phyloP scores from a whole-genome alignment of 208 protist species.

The Acanthamoeba lenticulata region DNA sequence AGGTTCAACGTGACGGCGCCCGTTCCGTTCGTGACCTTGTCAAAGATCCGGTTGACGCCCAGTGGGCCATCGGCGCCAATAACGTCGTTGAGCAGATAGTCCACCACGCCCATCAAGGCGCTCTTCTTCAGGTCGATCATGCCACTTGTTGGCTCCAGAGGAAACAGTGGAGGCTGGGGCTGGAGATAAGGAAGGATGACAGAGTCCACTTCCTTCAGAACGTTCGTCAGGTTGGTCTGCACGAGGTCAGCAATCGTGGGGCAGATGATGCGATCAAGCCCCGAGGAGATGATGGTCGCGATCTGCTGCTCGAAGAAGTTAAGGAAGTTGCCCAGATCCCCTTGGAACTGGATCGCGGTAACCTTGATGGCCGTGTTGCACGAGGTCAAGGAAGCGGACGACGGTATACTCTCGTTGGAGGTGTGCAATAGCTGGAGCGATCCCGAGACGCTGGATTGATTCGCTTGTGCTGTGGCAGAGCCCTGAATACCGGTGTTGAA shows the following conservation, averaged over 20 bases:
- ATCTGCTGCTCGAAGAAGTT: not conserved
- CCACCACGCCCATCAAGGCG: not conserved
- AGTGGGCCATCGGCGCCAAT: slow-evolving; percentile 35
- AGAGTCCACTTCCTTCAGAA: not conserved
- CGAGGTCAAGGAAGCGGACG: not conserved
- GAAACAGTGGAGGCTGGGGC: not conserved
- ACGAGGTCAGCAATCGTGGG: not conserved
- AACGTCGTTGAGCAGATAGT: slow-evolving; percentile 63
- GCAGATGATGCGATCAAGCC: not conserved
- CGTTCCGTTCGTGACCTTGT: slow-evolving; percentile 67
- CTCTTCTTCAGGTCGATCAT: slow-evolving; percentile 31
- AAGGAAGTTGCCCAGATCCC: not conserved
- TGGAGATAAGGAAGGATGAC: not conserved
- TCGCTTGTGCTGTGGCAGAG: not conserved
- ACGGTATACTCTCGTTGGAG: not conserved
- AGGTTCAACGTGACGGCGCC: not conserved
- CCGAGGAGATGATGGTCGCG: not conserved
- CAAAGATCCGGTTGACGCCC: slow-evolving; percentile 61
- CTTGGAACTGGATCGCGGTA: not conserved
- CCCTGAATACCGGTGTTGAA: not conserved
- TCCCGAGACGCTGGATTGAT: not conserved
- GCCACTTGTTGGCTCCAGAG: not conserved
- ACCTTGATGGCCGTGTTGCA: not conserved
- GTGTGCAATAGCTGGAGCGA: slow-evolving; percentile 2
- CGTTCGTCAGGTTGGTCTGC: slow-evolving; percentile 14